A percentile compares a stretch with the other conserved stretches of the same genome.
Evolutionary conservation across 2,329 filamentous ascomycete genomes (phyloP).

Genomic region (Penicillium sclerotiorum): DNA sequence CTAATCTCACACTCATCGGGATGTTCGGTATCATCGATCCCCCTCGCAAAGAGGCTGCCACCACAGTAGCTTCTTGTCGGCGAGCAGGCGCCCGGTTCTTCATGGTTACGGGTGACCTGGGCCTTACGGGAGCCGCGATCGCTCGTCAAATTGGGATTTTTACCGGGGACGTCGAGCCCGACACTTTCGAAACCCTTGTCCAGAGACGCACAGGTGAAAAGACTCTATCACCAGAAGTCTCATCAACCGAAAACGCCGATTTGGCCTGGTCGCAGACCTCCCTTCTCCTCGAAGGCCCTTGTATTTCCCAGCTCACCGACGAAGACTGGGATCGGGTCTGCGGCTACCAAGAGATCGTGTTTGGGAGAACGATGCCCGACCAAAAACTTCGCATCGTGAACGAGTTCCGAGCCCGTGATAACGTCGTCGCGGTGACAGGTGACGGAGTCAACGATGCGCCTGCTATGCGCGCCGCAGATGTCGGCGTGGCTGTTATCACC

Average conservation of each 20-base stretch:
- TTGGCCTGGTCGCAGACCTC: slow-evolving; percentile 1
- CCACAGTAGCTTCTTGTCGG: slow-evolving; percentile 64
- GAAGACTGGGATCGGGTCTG: slow-evolving; percentile 6
- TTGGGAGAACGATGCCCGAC: slow-evolving; percentile 1
- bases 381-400: slow-evolving; percentile 2
- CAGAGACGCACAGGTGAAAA: too few relatives aligned
- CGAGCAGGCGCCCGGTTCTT: slow-evolving; percentile 73
- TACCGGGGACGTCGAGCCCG: background rate
- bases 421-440: slow-evolving; percentile 70
- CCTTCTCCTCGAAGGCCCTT: slow-evolving; percentile 46
- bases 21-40: slow-evolving; percentile 64
- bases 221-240: too few relatives aligned
- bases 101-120: slow-evolving; percentile 75
- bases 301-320: slow-evolving; percentile 42
- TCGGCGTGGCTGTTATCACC: slow-evolving; percentile 61
- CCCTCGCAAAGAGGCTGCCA: slow-evolving; percentile 61
- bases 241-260: too few relatives aligned
- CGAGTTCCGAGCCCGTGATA: background rate
- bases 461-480: slow-evolving; percentile 75
- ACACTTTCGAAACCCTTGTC: slow-evolving; percentile 8
- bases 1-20: slow-evolving; percentile 56
- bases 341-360: slow-evolving; percentile 6
- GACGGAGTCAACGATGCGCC: slow-evolving; percentile 86
- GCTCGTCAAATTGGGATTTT: slow-evolving; percentile 41
- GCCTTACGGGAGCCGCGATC: slow-evolving; percentile 55